These are phyloP conservation scores for Naegleria lovaniensis DNA, from an alignment of 208 protist species.

Conservation along the genomic window DNA sequence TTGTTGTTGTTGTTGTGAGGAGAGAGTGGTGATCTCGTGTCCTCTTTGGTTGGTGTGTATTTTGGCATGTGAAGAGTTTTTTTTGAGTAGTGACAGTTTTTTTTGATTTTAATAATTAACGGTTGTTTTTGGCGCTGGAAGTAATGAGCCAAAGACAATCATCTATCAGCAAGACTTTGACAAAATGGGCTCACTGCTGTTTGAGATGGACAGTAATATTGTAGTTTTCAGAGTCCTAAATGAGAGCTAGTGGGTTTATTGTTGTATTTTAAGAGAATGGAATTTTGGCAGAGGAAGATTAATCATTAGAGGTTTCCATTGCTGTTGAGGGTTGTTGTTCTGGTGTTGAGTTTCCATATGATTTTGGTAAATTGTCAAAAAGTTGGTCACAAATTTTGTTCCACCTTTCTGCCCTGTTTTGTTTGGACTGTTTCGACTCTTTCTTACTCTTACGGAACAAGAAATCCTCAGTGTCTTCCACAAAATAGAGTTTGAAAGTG, in stretches of 20 bases:
- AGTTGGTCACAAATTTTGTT: background rate
- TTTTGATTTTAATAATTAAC: background rate
- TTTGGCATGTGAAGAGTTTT: background rate
- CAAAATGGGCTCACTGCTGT: too few species aligned
- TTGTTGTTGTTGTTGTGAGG: background rate
- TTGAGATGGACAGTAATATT: too few species aligned
- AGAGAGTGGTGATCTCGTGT: background rate
- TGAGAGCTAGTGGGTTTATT: too few species aligned
- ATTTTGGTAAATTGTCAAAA: background rate
- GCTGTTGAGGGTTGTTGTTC: too few species aligned
- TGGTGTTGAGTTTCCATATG: too few species aligned
- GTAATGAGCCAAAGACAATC: too few species aligned
- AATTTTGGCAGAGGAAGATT: too few species aligned
- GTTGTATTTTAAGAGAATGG: too few species aligned
- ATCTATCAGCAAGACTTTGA: too few species aligned
- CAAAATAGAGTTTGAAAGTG: conserved; percentile 47
- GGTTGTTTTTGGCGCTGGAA: background rate
- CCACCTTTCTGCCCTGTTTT: background rate
- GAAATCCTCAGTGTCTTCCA: conserved; percentile 46
- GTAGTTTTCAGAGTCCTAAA: too few species aligned
- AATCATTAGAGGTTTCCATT: too few species aligned
- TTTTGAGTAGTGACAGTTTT: background rate
- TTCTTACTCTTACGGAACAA: conserved; percentile 36
- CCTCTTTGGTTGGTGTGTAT: background rate
- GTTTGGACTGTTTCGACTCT: background rate